phyloP scores from a whole-genome alignment of 2,329 filamentous ascomycete species.

The Herpotrichia juniperi region DNA sequence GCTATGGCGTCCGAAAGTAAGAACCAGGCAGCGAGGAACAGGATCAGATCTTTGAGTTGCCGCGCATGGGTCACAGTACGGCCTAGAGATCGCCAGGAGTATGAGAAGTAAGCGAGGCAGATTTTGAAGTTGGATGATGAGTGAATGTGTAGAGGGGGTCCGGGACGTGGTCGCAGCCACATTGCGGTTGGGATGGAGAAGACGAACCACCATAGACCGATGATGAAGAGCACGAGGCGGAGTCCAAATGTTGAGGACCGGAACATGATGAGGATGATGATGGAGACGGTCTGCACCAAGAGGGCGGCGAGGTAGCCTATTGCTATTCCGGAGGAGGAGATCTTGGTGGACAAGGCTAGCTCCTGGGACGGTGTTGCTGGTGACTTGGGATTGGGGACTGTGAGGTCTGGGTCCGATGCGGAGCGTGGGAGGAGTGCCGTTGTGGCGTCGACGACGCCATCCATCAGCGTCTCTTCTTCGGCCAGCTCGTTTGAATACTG shows the following conservation, averaged over 20 bases:
- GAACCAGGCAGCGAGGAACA: slow-evolving; percentile 91
- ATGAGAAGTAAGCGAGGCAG: slow-evolving; percentile 75
- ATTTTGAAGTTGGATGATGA: slow-evolving; percentile 45
- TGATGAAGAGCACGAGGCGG: slow-evolving; percentile 81
- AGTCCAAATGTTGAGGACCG: slow-evolving; percentile 83
- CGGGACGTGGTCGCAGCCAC: slow-evolving; percentile 87
- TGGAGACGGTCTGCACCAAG: slow-evolving; percentile 80
- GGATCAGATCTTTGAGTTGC: slow-evolving; percentile 72
- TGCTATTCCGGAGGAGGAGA: slow-evolving; percentile 90
- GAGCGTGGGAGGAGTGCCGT: slow-evolving; percentile 44
- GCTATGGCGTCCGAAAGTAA: slow-evolving; percentile 92
- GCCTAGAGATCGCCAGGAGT: slow-evolving; percentile 86
- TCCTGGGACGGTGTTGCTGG: slow-evolving; percentile 62
- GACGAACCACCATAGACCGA: slow-evolving; percentile 90
- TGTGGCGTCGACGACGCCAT: slow-evolving; percentile 40
- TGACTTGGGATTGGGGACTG: slow-evolving; percentile 37
- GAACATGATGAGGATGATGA: slow-evolving; percentile 68
- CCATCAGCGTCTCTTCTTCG: slow-evolving; percentile 29
- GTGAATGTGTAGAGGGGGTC: slow-evolving; percentile 67
- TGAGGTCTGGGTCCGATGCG: slow-evolving; percentile 29
- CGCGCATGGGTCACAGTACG: slow-evolving; percentile 79
- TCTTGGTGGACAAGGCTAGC: slow-evolving; percentile 82
- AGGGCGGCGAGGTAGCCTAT: slow-evolving; percentile 91
- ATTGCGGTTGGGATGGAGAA: slow-evolving; percentile 89
- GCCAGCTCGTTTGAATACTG: slow-evolving; percentile 35